Base-by-base conservation (phyloP, 208 protist species). In the Trypanosoma avium region DNA sequence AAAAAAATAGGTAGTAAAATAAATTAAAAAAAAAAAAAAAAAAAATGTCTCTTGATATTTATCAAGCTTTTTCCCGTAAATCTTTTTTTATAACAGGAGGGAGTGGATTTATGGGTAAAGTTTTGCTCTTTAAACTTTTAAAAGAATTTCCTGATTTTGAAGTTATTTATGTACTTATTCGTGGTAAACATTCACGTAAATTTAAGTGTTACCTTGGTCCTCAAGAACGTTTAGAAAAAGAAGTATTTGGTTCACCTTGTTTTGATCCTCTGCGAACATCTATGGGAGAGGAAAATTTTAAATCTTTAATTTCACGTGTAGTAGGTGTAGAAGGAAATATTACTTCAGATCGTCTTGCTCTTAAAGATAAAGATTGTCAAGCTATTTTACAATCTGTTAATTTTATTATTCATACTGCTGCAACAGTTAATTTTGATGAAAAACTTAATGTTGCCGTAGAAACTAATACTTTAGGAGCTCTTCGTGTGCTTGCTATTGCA, bases 351-450 rank as follows among this genome's bases (percentile, higher is more conserved):
- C 61, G 79, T 52, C 64, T 95, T 40, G 89, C 86, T 13, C 58
- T 95, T 17, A 76, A 63, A 55, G 77, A 78, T 24, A 52, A 80
- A 47, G 68, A 83, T 55, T 70, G 77, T 42, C 49, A 81, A 27
- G 76, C 43, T n/a, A 29, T 93, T 57, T 59, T 76, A 17, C 54
- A 69, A 3, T 76, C 80, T 53, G 75, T 78, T 8, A 65, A 94
- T 59, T 73, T 92, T 43, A 81, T 96, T 46, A 65, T 94, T 26
- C 91, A 96, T 73, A 77, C 93, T 49, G 91, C 91, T 33, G 91
- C 91, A 4, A 96, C 88, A n/a, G 79, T 96, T 3, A 81, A 91
- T 69, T 96, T 96, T 67, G 85, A 88, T 32, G 88, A 92, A 60
- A 58, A 66, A 30, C 71, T 96, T 10, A 79, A 93, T 59, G 35